phyloP scores from a whole-genome alignment of 257 asterid genomes.

The Gardenia jasminoides region DNA sequence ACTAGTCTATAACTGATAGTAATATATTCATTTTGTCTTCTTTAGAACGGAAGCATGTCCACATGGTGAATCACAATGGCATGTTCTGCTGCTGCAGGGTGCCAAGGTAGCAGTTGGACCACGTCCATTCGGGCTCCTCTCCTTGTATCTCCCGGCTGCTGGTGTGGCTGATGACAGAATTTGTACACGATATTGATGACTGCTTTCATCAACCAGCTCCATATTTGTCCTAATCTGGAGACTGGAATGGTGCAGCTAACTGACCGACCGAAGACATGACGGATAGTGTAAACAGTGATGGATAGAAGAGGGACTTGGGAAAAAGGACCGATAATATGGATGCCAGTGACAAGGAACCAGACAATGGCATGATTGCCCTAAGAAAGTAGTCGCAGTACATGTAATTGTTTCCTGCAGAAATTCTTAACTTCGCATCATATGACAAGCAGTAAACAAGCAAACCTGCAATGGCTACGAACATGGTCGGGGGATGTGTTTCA shows the following conservation, averaged over 20 bases:
- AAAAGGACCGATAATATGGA: conserved; percentile 3
- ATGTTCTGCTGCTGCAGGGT: background rate
- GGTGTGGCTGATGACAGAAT: background rate
- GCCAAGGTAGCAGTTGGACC: background rate
- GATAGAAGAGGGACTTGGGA: background rate
- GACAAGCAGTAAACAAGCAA: background rate
- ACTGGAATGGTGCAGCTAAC: background rate
- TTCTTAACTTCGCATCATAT: background rate
- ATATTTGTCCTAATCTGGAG: background rate
- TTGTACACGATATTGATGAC: background rate
- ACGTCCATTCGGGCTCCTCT: background rate
- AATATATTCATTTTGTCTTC: background rate
- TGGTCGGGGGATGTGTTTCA: background rate
- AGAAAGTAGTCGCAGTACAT: background rate
- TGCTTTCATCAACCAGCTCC: background rate
- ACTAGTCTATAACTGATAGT: background rate
- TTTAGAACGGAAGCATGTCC: background rate
- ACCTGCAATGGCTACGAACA: background rate
- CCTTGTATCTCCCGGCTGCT: background rate
- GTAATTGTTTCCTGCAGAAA: background rate
- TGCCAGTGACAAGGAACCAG: background rate
- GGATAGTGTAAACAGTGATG: background rate
- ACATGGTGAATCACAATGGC: background rate
- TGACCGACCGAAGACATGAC: background rate
- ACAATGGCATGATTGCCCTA: background rate